Evolutionary conservation across 768 basidiomycete species (phyloP).

Genomic region (Podaxis mareebaensis): DNA sequence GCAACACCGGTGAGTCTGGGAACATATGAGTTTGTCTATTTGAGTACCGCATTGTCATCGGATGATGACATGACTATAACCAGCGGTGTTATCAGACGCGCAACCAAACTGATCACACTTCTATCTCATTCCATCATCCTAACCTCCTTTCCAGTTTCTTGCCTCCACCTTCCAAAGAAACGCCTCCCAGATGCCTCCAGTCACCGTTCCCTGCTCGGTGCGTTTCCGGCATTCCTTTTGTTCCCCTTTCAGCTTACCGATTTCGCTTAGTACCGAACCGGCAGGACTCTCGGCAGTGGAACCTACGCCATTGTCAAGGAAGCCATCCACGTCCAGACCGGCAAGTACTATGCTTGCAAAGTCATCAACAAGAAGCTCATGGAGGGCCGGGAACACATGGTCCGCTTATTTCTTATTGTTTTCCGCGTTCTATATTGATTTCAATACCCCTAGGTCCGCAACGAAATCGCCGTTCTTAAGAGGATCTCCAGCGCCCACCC

Average conservation of each 20-base stretch:
- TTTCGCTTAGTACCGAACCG: slow-evolving; percentile 72
- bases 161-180: slow-evolving; percentile 2
- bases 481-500: slow-evolving; percentile 85
- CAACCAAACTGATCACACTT: slow-evolving; percentile 18
- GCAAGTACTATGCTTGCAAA: slow-evolving; percentile 96
- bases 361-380: slow-evolving; percentile 99
- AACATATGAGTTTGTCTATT: not conserved
- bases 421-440: not conserved
- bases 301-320: slow-evolving; percentile 96
- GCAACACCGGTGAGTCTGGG: slow-evolving; percentile 5
- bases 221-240: slow-evolving; percentile 12
- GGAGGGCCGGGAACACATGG: slow-evolving; percentile 98
- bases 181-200: slow-evolving; percentile 21
- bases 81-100: slow-evolving; percentile 8
- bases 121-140: slow-evolving; percentile 14
- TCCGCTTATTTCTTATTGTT: slow-evolving; percentile 34
- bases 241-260: slow-evolving; percentile 14
- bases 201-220: slow-evolving; percentile 51
- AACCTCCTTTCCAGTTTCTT: slow-evolving; percentile 15
- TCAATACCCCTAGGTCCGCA: slow-evolving; percentile 68
- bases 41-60: not conserved
- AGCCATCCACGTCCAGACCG: slow-evolving; percentile 90
- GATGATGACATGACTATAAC: slow-evolving; percentile 12
- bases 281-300: slow-evolving; percentile 85
- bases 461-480: slow-evolving; percentile 96